These are phyloP conservation scores for Tylopilus sp. DNA, from an alignment of 768 basidiomycete species.

Conservation along the genomic window DNA sequence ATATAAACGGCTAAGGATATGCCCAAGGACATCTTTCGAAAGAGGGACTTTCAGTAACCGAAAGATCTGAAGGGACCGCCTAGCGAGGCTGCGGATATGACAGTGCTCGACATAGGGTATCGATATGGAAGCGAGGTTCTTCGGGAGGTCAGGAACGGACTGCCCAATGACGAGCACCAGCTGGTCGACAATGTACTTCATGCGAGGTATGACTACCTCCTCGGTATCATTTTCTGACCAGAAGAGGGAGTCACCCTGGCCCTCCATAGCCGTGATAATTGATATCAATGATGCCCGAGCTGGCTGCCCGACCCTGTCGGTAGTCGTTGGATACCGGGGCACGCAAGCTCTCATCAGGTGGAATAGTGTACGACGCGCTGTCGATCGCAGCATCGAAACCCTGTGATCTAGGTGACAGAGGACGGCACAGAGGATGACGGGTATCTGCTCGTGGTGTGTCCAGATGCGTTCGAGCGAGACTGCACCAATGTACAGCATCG, in stretches of 20 bases:
- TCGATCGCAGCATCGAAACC: constrained; percentile 59
- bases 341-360: constrained; percentile 81
- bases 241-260: constrained; percentile 51
- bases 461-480: constrained; percentile 72
- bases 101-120: constrained; percentile 85
- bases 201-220: constrained; percentile 57
- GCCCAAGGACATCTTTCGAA: constrained; percentile 67
- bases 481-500: constrained; percentile 80
- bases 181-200: constrained; percentile 63
- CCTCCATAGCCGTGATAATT: constrained; percentile 52
- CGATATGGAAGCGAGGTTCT: constrained; percentile 77
- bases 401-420: constrained; percentile 84
- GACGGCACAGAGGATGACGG: constrained; percentile 72
- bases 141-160: constrained; percentile 62
- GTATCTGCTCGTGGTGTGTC: constrained; percentile 68
- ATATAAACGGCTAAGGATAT: constrained; percentile 78
- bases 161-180: constrained; percentile 68
- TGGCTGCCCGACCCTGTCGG: constrained; percentile 52
- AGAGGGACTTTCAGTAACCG: constrained; percentile 73
- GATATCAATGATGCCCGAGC: constrained; percentile 48
- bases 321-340: constrained; percentile 70
- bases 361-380: constrained; percentile 78
- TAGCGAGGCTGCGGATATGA: constrained; percentile 80
- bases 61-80: constrained; percentile 88
- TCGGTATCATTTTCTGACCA: constrained; percentile 72